These are phyloP conservation scores for Pisolithus tinctorius DNA, from an alignment of 768 basidiomycete genomes.

Conservation along the genomic window DNA sequence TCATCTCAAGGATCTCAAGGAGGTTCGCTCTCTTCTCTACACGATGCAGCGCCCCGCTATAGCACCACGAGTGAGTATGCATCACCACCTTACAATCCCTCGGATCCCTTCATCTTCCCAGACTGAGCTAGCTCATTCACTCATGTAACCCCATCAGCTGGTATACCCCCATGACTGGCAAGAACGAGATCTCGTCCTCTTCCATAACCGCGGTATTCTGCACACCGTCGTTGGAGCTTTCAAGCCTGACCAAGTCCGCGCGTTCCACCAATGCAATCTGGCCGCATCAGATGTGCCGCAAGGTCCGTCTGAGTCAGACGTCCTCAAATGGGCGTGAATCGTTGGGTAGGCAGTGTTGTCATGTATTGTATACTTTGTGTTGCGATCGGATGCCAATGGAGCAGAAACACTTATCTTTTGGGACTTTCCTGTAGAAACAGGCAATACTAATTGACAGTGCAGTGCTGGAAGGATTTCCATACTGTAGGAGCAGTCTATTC, in stretches of 20 bases:
- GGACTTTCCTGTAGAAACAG: not conserved
- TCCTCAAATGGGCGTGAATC: constrained; percentile 36
- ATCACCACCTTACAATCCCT: not conserved
- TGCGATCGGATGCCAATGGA: not conserved
- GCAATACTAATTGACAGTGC: not conserved
- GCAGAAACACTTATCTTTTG: not conserved
- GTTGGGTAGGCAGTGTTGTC: not conserved
- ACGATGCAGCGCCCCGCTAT: constrained; percentile 88
- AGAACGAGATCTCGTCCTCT: constrained; percentile 57
- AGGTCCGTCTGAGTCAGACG: constrained; percentile 42
- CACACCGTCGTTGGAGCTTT: constrained; percentile 68
- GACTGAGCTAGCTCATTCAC: not conserved
- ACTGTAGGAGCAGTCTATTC: not conserved
- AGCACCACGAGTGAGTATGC: constrained; percentile 50
- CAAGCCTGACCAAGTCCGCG: constrained; percentile 37
- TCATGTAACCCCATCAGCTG: constrained; percentile 33
- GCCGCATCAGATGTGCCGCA: constrained; percentile 44
- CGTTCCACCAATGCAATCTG: constrained; percentile 54
- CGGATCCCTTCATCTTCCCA: not conserved
- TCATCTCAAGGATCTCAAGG: constrained; percentile 62
- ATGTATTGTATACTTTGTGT: not conserved
- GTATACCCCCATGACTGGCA: constrained; percentile 89
- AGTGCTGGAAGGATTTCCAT: not conserved
- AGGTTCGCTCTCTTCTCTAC: constrained; percentile 72
- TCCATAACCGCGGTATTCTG: constrained; percentile 67